Evolutionary conservation across 148 eudicot species (phyloP).

Genomic region (Camellia sinensis): DNA sequence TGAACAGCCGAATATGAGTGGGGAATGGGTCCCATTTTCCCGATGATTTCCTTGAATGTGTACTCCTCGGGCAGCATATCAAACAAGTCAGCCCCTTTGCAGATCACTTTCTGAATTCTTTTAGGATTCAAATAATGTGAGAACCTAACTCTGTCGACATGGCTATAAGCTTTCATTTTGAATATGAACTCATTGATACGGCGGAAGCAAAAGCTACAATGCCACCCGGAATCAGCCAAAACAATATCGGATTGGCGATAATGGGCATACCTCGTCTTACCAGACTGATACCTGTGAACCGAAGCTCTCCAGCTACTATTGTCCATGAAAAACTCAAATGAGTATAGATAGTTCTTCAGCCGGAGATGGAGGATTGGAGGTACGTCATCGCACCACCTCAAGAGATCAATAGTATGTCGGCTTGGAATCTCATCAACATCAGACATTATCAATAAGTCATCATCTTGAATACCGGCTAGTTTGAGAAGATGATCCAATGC

Average conservation of each 20-base stretch:
- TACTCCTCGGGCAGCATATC: slow-evolving; percentile 86
- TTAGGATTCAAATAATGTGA: slow-evolving; percentile 59
- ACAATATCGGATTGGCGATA: slow-evolving; percentile 59
- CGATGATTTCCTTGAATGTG: slow-evolving; percentile 64
- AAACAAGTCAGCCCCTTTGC: slow-evolving; percentile 68
- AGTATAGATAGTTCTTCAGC: slow-evolving; percentile 65
- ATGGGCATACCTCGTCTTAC: slow-evolving; percentile 69
- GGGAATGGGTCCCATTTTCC: slow-evolving; percentile 77
- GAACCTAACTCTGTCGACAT: slow-evolving; percentile 69
- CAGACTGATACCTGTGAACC: slow-evolving; percentile 57
- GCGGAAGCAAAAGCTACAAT: slow-evolving; percentile 83
- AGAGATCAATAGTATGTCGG: slow-evolving; percentile 68
- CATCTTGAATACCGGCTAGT: slow-evolving; percentile 67
- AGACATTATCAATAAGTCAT: slow-evolving; percentile 73
- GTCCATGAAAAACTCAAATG: slow-evolving; percentile 67
- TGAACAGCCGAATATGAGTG: slow-evolving; percentile 82
- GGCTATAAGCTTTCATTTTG: slow-evolving; percentile 90
- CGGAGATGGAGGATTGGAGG: slow-evolving; percentile 69
- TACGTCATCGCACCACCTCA: slow-evolving; percentile 78
- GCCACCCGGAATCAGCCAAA: slow-evolving; percentile 81
- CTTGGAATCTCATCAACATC: slow-evolving; percentile 87
- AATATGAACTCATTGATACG: slow-evolving; percentile 61
- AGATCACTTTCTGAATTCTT: slow-evolving; percentile 61
- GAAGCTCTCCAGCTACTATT: slow-evolving; percentile 83
- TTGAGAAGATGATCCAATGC: slow-evolving; percentile 68